Conservation (phyloP, 306 rosid species). For the Gastrolobium bilobum region DNA sequence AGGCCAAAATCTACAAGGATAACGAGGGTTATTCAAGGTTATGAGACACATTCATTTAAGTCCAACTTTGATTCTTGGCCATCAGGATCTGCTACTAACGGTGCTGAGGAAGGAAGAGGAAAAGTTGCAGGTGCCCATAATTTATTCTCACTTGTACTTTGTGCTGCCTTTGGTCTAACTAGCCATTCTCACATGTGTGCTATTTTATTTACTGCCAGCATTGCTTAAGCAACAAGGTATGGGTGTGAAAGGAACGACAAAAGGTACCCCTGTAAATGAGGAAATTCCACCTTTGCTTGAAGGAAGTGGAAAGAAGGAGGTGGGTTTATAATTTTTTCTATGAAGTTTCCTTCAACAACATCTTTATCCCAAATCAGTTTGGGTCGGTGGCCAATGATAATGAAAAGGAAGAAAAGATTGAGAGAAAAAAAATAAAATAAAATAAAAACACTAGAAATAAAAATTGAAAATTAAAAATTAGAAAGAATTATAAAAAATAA, state of each 20-base stretch:
- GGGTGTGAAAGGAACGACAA: conserved; percentile 83
- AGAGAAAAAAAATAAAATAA: no score
- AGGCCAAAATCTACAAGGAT: conserved; percentile 88
- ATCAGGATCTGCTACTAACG: conserved; percentile 70
- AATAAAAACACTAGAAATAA: no score
- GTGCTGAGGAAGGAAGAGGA: conserved; percentile 93
- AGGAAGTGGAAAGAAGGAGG: conserved; percentile 98
- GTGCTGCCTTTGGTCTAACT: conserved; percentile 40
- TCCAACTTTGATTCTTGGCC: conserved; percentile 97
- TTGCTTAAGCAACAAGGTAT: conserved; percentile 97
- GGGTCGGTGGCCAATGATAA: no score
- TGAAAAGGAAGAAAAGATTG: no score
- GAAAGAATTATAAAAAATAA: no score
- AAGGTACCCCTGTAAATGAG: conserved; percentile 74
- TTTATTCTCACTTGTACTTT: conserved; percentile 44
- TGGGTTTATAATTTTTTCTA: conserved; percentile 44
- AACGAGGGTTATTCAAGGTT: conserved; percentile 91
- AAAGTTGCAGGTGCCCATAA: conserved; percentile 84
- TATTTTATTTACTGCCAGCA: conserved; percentile 63
- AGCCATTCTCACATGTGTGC: conserved; percentile 47
- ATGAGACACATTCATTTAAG: conserved; percentile 92
- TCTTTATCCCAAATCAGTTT: no score
- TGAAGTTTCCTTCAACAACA: background rate
- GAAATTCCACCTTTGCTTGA: conserved; percentile 96
- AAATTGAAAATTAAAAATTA: no score